These are phyloP conservation scores for Penicillium bialowiezense DNA, from an alignment of 495 filamentous ascomycete genomes.

Conservation along the genomic window DNA sequence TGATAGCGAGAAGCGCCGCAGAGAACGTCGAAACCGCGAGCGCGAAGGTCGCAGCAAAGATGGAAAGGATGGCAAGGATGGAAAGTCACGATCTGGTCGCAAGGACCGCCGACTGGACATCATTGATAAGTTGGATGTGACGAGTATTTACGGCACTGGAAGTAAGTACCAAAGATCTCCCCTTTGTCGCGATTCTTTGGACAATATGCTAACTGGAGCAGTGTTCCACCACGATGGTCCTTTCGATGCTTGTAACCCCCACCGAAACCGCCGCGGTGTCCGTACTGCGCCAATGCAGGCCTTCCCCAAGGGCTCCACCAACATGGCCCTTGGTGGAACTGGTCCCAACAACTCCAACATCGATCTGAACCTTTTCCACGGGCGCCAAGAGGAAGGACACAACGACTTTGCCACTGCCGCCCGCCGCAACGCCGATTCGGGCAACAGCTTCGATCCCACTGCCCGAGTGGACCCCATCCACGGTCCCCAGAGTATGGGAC, in stretches of 20 bases:
- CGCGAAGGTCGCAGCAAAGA: slow-evolving; percentile 62
- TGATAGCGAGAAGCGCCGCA: slow-evolving; percentile 72
- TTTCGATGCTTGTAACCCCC: slow-evolving; percentile 95
- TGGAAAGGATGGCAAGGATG: slow-evolving; percentile 53
- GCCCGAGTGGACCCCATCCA: slow-evolving; percentile 67
- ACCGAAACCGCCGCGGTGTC: slow-evolving; percentile 83
- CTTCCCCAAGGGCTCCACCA: slow-evolving; percentile 85
- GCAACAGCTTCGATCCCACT: slow-evolving; percentile 54
- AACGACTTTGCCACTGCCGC: slow-evolving; percentile 61
- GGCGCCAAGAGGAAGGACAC: slow-evolving; percentile 78
- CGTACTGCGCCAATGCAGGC: slow-evolving; percentile 92
- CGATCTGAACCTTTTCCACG: slow-evolving; percentile 80
- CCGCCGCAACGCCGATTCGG: slow-evolving; percentile 39
- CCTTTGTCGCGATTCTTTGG: not conserved
- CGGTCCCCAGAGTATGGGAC: slow-evolving; percentile 76
- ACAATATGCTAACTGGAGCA: slow-evolving; percentile 31
- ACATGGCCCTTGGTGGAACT: slow-evolving; percentile 86
- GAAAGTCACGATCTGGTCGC: slow-evolving; percentile 42
- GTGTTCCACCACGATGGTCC: slow-evolving; percentile 99
- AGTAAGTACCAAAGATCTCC: slow-evolving; percentile 53
- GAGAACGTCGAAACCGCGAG: slow-evolving; percentile 70
- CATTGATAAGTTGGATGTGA: slow-evolving; percentile 97
- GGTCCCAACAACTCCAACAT: slow-evolving; percentile 81
- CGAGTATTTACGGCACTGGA: slow-evolving; percentile 93
- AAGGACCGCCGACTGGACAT: slow-evolving; percentile 73